phyloP scores from a whole-genome alignment of 768 basidiomycete genomes.

The Russula griseocarnosa region DNA sequence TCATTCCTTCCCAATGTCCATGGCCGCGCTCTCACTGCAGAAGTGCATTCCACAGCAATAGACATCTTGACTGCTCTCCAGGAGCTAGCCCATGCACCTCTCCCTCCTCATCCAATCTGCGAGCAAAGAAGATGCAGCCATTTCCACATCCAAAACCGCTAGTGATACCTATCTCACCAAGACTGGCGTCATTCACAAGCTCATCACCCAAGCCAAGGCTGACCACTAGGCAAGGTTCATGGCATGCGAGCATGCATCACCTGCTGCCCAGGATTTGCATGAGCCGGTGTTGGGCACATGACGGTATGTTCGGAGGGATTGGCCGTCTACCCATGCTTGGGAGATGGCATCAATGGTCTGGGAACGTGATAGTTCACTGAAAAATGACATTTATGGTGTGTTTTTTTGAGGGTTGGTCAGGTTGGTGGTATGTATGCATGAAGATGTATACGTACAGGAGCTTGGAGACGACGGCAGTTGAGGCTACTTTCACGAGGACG shows the following conservation, averaged over 20 bases:
- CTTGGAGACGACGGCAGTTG: slow-evolving; percentile 90
- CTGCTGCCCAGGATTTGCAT: slow-evolving; percentile 92
- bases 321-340: slow-evolving; percentile 92
- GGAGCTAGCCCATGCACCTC: slow-evolving; percentile 22
- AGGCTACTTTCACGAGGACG: slow-evolving; percentile 94
- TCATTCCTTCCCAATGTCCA: slow-evolving; percentile 24
- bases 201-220: slow-evolving; percentile 48
- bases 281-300: slow-evolving; percentile 94
- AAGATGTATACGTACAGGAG: slow-evolving; percentile 48
- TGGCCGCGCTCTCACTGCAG: slow-evolving; percentile 25
- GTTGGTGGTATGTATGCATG: background rate
- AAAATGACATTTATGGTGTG: background rate
- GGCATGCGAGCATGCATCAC: slow-evolving; percentile 89
- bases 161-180: slow-evolving; percentile 52
- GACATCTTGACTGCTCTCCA: slow-evolving; percentile 23
- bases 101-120: slow-evolving; percentile 10
- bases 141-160: slow-evolving; percentile 21
- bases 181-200: slow-evolving; percentile 58
- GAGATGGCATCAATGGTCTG: slow-evolving; percentile 92
- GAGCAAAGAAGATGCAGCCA: background rate
- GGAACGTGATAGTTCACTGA: slow-evolving; percentile 65
- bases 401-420: background rate
- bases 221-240: slow-evolving; percentile 72
- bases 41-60: slow-evolving; percentile 28
- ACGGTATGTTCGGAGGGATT: slow-evolving; percentile 91